A percentile compares a stretch with the other conserved stretches of the same genome.
Conservation (phyloP, 768 basidiomycete species). For the Cytidiella melzeri region DNA sequence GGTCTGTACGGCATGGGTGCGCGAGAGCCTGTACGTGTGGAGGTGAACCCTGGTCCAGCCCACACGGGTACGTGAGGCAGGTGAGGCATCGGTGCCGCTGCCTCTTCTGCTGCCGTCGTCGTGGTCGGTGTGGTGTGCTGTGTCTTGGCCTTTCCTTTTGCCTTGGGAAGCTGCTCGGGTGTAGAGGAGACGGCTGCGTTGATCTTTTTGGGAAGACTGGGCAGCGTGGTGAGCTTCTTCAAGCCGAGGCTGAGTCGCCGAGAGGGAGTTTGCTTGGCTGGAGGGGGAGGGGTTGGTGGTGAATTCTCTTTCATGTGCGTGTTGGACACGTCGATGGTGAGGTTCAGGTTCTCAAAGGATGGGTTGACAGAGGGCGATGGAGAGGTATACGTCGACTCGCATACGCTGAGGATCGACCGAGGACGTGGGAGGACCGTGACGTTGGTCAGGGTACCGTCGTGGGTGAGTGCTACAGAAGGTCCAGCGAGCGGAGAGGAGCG, state of each 20-base stretch:
- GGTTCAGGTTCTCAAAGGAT: neutral
- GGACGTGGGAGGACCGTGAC: neutral
- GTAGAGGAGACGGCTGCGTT: neutral
- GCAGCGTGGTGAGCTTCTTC: conserved; percentile 4
- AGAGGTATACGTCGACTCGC: neutral
- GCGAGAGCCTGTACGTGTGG: no score
- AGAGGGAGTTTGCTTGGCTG: neutral
- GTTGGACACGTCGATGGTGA: neutral
- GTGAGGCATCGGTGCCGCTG: no score
- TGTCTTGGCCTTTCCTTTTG: no score
- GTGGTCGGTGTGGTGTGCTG: no score
- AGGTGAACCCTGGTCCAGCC: no score
- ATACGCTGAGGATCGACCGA: conserved; percentile 2
- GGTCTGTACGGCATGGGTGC: no score
- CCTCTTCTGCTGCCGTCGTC: no score
- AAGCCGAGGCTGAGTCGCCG: conserved; percentile 5
- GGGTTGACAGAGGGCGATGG: no score
- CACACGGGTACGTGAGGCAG: no score
- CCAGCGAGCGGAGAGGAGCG: conserved; percentile 26
- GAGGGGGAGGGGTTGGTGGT: conserved; percentile 1
- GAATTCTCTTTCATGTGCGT: no score
- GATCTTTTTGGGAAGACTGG: conserved; percentile 1
- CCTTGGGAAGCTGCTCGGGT: no score
- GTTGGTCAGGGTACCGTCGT: conserved; percentile 9
- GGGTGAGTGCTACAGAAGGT: conserved; percentile 17